Evolutionary conservation across 441 rosid genomes (phyloP), one percentile per base, ranked within the genome.

Genomic region (Biscutella laevigata): DNA sequence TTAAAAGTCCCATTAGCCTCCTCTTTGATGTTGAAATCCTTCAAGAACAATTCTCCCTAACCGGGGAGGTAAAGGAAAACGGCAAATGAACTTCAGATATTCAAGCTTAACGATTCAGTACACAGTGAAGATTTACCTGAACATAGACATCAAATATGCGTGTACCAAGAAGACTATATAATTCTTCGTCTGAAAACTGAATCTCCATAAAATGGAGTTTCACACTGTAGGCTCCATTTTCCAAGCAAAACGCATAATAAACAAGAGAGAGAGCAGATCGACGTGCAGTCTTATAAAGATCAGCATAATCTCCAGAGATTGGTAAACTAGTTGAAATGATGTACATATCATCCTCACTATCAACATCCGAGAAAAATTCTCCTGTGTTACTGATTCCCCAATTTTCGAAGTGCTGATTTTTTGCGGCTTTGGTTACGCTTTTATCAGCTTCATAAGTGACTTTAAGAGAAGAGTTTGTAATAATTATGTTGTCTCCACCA

Each of bases 331-430:
- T 82, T 78, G 53, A 69, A 80, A 65, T 3, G 68, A 66, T 12
- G 37, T 33, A 42, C 69, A 71, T 11, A 40, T 38, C 40, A 8
- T 48, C 25, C 0, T 10, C 12, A 4, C 1, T 13, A 4, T 0
- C 4, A 26, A 78, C 83, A 24, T 80, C 81, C n/a, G n/a, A n/a
- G 67, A 63, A 58, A 68, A 73, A 86, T 74, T 77, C 87, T 9
- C 90, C 90, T 4, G 82, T 77, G 71, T 84, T 85, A 56, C 87
- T 80, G 40, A 88, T 84, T 84, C 88, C 83, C 59, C 67, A 30
- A 6, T 33, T 58, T 33, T 53, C 8, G 10, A 61, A 5, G 34
- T 61, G 58, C 53, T 42, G 61, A 45, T 52, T 66, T 39, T 84
- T 81, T 13, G 77, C 55, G 15, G 81, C 81, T 10, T 73, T 72